Evolutionary conservation across 495 filamentous ascomycete genomes (phyloP).

Genomic region (Talaromyces stipitatus): DNA sequence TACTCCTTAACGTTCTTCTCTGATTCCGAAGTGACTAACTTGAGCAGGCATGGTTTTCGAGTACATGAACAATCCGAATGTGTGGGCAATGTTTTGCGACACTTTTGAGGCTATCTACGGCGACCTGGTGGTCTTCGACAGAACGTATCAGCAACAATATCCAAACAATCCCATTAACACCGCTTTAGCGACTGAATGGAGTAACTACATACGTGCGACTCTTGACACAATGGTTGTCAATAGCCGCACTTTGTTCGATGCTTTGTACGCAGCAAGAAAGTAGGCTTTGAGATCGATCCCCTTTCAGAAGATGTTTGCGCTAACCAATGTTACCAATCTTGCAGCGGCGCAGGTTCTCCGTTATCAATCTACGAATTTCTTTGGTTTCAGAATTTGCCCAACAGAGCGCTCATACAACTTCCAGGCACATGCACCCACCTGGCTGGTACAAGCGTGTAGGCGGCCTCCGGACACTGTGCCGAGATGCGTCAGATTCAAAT

Average conservation of each 20-base stretch:
- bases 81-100: neutral
- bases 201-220: neutral
- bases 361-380: neutral
- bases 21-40: too few species aligned
- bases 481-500: too few species aligned
- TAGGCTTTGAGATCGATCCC: neutral
- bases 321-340: neutral
- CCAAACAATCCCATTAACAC: neutral
- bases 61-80: neutral
- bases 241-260: neutral
- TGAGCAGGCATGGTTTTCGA: constrained; percentile 1
- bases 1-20: too few species aligned
- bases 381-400: neutral
- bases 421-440: neutral
- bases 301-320: neutral
- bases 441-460: neutral
- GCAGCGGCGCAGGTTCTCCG: neutral
- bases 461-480: too few species aligned
- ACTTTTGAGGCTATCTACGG: neutral
- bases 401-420: neutral
- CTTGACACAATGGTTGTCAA: neutral
- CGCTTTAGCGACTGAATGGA: neutral
- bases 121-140: neutral
- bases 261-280: neutral
- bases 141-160: neutral